phyloP scores from a whole-genome alignment of 169 alveolate genomes.

The Eimeria sp. region DNA sequence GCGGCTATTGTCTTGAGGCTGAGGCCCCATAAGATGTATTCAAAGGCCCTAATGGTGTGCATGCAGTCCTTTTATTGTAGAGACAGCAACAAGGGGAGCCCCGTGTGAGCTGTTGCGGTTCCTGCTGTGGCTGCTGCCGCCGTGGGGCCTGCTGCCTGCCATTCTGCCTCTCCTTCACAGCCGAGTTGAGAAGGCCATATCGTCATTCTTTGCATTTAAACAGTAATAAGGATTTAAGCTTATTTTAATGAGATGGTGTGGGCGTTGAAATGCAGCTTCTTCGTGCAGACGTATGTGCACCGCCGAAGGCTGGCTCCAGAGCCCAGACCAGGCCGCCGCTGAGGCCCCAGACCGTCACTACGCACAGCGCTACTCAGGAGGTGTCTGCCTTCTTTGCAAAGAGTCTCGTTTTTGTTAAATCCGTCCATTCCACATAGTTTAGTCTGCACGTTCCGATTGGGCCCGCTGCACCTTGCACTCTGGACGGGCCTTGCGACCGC shows the following conservation, averaged over 20 bases:
- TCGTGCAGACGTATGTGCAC: conserved; percentile 13
- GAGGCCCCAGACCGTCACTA: conserved; percentile 41
- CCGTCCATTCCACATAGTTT: not conserved
- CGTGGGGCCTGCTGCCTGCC: conserved; percentile 63
- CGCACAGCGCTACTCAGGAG: not conserved
- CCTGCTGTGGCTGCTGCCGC: conserved; percentile 72
- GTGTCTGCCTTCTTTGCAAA: not conserved
- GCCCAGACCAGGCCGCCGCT: conserved; percentile 72
- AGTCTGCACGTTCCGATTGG: not conserved
- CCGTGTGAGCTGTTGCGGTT: conserved; percentile 1
- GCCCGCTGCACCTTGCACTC: not conserved
- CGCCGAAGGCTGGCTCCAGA: conserved; percentile 34
- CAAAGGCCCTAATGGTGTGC: not conserved
- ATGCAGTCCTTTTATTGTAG: not conserved
- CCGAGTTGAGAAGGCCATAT: not conserved
- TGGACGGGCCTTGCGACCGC: conserved; percentile 20
- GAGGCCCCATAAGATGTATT: conserved; percentile 7
- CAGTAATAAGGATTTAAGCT: not conserved
- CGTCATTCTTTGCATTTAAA: not conserved
- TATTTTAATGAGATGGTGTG: not conserved
- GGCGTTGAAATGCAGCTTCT: conserved; percentile 5
- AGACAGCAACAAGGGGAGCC: conserved; percentile 33
- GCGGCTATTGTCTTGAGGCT: conserved; percentile 38
- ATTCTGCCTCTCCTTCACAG: conserved; percentile 1
- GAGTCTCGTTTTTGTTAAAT: not conserved